Percentiles rank a stretch among this genome's conserved stretches.
Conservation (phyloP, 805 yeast species). For the Candida khao-thaluensis region DNA sequence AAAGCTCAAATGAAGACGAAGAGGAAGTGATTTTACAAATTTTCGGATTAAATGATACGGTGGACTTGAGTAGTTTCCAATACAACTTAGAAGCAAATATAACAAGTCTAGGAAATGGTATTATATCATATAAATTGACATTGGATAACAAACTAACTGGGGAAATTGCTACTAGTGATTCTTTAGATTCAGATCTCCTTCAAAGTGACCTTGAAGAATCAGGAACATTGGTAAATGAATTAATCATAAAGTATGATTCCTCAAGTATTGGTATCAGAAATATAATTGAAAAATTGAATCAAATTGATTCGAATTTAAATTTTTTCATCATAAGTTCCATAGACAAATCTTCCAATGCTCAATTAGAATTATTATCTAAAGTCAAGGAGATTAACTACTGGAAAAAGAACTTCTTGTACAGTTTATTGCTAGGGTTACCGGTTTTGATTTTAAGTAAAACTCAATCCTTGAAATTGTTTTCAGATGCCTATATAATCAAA, state of each 20-base stretch:
- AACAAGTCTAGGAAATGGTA: slow-evolving; percentile 29
- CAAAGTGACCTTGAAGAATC: background rate
- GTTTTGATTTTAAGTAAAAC: slow-evolving; percentile 52
- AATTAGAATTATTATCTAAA: slow-evolving; percentile 65
- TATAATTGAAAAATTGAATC: slow-evolving; percentile 45
- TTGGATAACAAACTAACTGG: slow-evolving; percentile 17
- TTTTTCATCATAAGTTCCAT: slow-evolving; percentile 48
- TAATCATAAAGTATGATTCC: slow-evolving; percentile 50
- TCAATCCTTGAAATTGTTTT: slow-evolving; percentile 35
- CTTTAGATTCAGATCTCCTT: background rate
- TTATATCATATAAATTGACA: slow-evolving; percentile 24
- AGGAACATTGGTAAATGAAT: slow-evolving; percentile 29
- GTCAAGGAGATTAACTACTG: slow-evolving; percentile 72
- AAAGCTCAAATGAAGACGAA: slow-evolving; percentile 21
- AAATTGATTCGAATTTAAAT: slow-evolving; percentile 53
- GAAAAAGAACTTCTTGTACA: slow-evolving; percentile 53
- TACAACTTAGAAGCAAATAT: slow-evolving; percentile 42
- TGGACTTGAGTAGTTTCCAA: slow-evolving; percentile 30
- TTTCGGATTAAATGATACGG: slow-evolving; percentile 27
- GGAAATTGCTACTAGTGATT: slow-evolving; percentile 7
- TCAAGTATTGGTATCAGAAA: slow-evolving; percentile 59
- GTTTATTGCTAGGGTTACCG: slow-evolving; percentile 62
- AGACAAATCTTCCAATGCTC: slow-evolving; percentile 58
- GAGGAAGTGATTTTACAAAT: slow-evolving; percentile 33
- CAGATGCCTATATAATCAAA: slow-evolving; percentile 39